phyloP scores from a whole-genome alignment of 2,329 filamentous ascomycete genomes.

The Pseudogymnoascus sp. region DNA sequence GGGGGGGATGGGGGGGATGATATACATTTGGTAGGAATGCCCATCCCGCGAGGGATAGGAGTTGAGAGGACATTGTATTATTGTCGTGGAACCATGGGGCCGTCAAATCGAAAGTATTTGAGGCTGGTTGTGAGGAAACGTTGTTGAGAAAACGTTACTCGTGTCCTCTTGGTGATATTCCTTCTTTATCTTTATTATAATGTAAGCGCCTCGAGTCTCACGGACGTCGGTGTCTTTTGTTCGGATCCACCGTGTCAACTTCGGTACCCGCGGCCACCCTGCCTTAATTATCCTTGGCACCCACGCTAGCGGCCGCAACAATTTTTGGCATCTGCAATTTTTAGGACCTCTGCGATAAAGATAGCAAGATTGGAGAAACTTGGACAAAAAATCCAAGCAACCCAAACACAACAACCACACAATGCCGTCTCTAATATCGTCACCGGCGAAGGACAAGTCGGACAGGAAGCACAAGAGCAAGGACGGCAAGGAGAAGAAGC shows the following conservation, averaged over 20 bases:
- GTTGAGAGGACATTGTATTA: slow-evolving; percentile 16
- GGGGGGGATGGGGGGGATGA: slow-evolving; percentile 16
- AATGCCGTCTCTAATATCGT: slow-evolving; percentile 14
- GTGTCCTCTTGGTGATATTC: neutral
- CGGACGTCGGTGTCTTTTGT: neutral
- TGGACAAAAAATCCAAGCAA: neutral
- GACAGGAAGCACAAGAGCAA: slow-evolving; percentile 31
- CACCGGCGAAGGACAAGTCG: slow-evolving; percentile 20
- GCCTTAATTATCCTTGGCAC: slow-evolving; percentile 19
- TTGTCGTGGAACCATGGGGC: neutral
- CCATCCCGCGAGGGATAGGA: slow-evolving; percentile 54
- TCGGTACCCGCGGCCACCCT: neutral
- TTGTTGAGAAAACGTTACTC: neutral
- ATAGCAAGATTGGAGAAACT: slow-evolving; percentile 4
- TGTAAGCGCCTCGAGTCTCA: neutral
- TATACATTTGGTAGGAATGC: slow-evolving; percentile 54
- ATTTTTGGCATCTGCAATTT: slow-evolving; percentile 10
- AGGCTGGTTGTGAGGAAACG: neutral
- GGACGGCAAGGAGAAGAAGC: slow-evolving; percentile 34
- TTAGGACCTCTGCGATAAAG: slow-evolving; percentile 3
- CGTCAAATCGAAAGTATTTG: neutral
- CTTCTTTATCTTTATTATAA: neutral
- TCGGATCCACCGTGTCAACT: slow-evolving; percentile 6
- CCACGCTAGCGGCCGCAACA: slow-evolving; percentile 21
- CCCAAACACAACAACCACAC: slow-evolving; percentile 4